Conservation (phyloP, 164 flowering plant genomes). For the Taxillus chinensis region DNA sequence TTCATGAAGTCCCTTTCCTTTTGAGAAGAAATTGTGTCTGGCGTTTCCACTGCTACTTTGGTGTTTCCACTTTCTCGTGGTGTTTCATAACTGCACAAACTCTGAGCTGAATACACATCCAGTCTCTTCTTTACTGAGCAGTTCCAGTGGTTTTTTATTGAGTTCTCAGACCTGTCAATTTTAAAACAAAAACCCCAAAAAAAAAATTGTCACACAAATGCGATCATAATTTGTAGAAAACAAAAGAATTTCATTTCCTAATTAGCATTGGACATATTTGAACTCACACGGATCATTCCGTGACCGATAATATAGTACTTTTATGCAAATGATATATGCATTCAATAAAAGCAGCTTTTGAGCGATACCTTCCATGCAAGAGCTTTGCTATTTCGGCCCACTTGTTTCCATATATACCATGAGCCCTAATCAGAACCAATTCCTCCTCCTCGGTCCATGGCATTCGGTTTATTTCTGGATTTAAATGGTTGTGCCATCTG, state of each 20-base stretch:
- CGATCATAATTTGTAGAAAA: no score
- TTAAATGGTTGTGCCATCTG: constrained; percentile 71
- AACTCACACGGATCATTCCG: no score
- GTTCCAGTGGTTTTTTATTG: constrained; percentile 48
- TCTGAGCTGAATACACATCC: constrained; percentile 6
- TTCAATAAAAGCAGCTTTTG: no score
- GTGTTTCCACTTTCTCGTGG: background rate
- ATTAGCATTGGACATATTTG: no score
- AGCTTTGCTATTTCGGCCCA: constrained; percentile 64
- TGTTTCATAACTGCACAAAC: background rate
- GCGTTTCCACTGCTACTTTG: background rate
- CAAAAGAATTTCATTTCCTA: no score
- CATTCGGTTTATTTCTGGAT: constrained; percentile 45
- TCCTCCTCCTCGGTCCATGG: constrained; percentile 59
- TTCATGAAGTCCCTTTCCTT: background rate
- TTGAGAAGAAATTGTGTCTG: background rate
- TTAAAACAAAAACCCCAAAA: background rate
- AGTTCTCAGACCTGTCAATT: constrained; percentile 30
- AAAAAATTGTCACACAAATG: no score
- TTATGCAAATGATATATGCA: no score
- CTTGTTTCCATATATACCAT: constrained; percentile 40
- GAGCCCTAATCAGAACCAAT: constrained; percentile 22
- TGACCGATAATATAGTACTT: no score
- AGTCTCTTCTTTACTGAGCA: constrained; percentile 24
- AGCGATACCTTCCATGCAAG: constrained; percentile 50